Conservation (phyloP, 2,329 filamentous ascomycete genomes). For the Alternaria arbusti region DNA sequence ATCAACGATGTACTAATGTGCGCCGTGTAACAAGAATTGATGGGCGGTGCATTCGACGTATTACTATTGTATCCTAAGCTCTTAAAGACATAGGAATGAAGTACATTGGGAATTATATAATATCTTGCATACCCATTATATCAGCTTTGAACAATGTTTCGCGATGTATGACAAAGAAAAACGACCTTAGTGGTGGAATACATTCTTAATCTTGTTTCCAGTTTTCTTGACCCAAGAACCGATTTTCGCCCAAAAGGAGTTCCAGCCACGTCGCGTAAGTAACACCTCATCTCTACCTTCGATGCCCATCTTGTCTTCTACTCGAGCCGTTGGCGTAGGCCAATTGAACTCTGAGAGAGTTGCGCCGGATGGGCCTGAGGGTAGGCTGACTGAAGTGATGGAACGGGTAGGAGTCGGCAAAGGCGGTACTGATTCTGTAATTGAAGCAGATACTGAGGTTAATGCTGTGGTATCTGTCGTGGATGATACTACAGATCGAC, state of each 20-base stretch:
- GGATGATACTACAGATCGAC: background rate
- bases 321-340: background rate
- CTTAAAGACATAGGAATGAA: background rate
- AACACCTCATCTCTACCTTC: background rate
- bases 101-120: background rate
- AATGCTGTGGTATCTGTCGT: background rate
- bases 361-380: background rate
- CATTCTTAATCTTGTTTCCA: background rate
- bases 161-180: background rate
- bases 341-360: background rate
- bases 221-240: background rate
- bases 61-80: background rate
- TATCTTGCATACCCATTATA: background rate
- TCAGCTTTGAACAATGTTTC: background rate
- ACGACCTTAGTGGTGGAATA: background rate
- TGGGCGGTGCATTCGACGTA: background rate
- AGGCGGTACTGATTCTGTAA: background rate
- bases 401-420: background rate
- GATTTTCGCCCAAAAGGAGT: background rate
- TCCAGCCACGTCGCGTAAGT: background rate
- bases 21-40: background rate
- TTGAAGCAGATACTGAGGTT: background rate
- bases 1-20: background rate
- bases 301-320: background rate
- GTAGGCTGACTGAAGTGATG: background rate